phyloP scores from a whole-genome alignment of 78 protist species.

The Dictyostelium intermedium region DNA sequence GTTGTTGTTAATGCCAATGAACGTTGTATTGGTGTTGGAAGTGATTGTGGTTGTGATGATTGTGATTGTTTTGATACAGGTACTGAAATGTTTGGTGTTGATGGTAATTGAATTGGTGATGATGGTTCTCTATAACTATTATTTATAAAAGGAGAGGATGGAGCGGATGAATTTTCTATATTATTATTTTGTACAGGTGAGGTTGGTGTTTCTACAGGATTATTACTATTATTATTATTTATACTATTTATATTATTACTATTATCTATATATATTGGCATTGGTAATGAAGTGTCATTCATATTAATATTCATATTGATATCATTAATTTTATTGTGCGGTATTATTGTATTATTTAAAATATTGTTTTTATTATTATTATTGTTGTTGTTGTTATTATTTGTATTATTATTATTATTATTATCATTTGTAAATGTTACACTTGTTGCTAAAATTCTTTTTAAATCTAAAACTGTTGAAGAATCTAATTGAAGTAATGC shows the following conservation, averaged over 20 bases:
- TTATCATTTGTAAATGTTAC: not conserved
- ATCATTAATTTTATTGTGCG: not conserved
- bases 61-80: conserved; percentile 16
- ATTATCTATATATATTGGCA: conserved; percentile 18
- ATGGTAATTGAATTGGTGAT: conserved; percentile 16
- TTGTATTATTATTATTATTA: not conserved
- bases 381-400: not conserved
- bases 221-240: not conserved
- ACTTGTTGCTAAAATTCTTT: conserved; percentile 52
- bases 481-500: conserved; percentile 75
- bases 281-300: not conserved
- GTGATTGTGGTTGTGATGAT: not conserved
- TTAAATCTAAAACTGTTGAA: conserved; percentile 28
- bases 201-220: not conserved
- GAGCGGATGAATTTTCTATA: not conserved
- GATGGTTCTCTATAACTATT: not conserved
- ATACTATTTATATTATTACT: not conserved
- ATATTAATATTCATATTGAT: not conserved
- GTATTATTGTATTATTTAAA: not conserved
- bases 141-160: not conserved
- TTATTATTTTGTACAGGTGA: conserved; percentile 32
- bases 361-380: not conserved
- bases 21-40: not conserved
- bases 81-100: not conserved
- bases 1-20: not conserved